Base-by-base conservation (phyloP, 352 stramenopile species). In the Globisporangium orthogonon region DNA sequence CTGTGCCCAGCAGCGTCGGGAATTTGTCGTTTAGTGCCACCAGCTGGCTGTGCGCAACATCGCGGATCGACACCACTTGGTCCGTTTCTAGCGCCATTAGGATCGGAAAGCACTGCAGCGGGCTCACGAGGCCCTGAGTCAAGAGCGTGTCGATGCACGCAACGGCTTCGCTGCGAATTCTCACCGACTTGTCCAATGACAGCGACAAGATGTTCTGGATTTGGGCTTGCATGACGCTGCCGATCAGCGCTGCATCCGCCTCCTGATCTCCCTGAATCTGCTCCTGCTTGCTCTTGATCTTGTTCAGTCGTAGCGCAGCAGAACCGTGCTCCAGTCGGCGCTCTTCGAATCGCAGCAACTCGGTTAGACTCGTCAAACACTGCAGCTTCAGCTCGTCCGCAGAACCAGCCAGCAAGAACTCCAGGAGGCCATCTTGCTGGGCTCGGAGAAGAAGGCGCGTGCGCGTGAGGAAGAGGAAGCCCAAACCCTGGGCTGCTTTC, bases 201-300 rank as follows among this genome's bases (percentile, higher is more conserved):
- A 92, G 47, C 28, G 49, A 23, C 55, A 94, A 62, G 11, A 92
- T 67, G 40, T 89, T 85, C 11, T 51, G 50, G 13, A 95, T 62
- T 43, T 95, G 80, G n/a, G 73, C 84, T 61, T 94, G 83, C 83
- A 94, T 93, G 13, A 95, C 75, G 33, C 84, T 84, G 31, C 84
- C 86, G 44, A 95, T 93, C n/a, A 94, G 70, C 7, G 82, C 86
- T 18, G 82, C 82, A 35, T 93, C 83, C 14, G 78, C 82, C 73
- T 94, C 83, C 62, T 94, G 86, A 45, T 95, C 86, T n/a, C 86
- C 83, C 64, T 87, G 77, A 28, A 95, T 77, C 64, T 93, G 82
- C 7, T 86, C 64, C 41, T 84, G 71, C 54, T 87, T 91, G 39
- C 68, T 86, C 52, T 81, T 90, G 50, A 72, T 70, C n/a, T 60